Evolutionary conservation across 176 grass and related monocot genomes (phyloP), one percentile per base, ranked within the genome.

Genomic region (Paspalum notatum): DNA sequence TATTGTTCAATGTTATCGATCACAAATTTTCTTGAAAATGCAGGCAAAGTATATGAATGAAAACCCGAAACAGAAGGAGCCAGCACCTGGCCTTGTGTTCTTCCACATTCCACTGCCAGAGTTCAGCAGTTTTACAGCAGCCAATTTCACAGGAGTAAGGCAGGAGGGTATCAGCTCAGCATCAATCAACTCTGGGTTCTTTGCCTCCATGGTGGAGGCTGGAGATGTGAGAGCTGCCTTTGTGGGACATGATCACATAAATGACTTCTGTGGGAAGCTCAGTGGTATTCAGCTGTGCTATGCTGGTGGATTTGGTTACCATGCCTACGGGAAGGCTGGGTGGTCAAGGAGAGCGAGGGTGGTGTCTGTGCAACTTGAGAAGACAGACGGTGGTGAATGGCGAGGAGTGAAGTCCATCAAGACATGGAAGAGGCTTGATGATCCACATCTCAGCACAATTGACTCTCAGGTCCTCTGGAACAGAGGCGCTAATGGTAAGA

Each of bases 51-150:
- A 95, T 43, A 90, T 52, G 42, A 78, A 51, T 85, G 56, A 78
- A 71, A 58, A 74, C 50, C 74, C 86, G 0, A 87, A 66, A 22
- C 95, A 93, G 78, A 89, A 98, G 72, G 84, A 89, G 17, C 77
- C 86, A 12, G 95, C 95, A 50, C 92, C 95, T 12, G 88, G 86
- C n/a, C 81, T 98, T 44, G 92, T 71, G 12, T 98, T 93, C 79
- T 98, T 98, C 88, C 95, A 98, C 78, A 98, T 98, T 71, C 95
- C 95, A 12, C 70, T 98, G 32, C 95, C 92, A 1, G 95, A 98
- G 77, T 98, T 91, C 66, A 79, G 55, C 24, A 91, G 81, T 22
- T 98, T 98, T 53, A 87, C 84, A 3, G 44, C 83, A 55, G 77
- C 88, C 59, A 93, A 93, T 71, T 88, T 91, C 55, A 98, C 92